Conservation (phyloP, 345 rosid genomes). For the Aegle marmelos region DNA sequence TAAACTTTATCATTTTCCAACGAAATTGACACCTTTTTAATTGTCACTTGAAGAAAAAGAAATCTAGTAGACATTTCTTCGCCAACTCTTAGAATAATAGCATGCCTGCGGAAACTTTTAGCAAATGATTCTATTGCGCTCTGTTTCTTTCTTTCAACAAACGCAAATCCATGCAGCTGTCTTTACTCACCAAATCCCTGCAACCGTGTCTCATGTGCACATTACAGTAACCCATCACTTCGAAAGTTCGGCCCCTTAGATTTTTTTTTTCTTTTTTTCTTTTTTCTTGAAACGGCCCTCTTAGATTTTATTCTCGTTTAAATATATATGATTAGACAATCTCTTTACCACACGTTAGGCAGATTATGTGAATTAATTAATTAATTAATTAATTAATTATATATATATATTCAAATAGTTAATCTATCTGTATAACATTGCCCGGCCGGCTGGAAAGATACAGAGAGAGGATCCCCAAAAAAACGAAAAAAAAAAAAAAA, state of each 20-base stretch:
- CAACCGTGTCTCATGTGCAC: slow-evolving; percentile 16
- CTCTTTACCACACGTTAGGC: neutral
- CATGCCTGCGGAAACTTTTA: neutral
- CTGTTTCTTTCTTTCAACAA: neutral
- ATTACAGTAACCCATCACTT: neutral
- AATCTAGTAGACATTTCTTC: neutral
- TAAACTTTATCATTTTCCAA: neutral
- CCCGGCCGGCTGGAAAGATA: neutral
- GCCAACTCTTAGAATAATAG: neutral
- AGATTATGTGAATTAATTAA: neutral
- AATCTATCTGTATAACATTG: neutral
- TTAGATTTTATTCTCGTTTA: neutral
- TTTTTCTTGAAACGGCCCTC: neutral
- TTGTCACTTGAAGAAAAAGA: slow-evolving; percentile 8
- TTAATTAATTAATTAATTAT: neutral
- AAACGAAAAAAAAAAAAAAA: neutral
- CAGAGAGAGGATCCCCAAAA: neutral
- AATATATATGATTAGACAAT: neutral
- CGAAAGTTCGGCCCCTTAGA: neutral
- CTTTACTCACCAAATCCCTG: slow-evolving; percentile 16
- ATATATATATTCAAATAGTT: too few species aligned
- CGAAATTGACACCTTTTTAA: neutral
- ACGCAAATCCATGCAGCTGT: slow-evolving; percentile 13
- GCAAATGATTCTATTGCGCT: neutral
- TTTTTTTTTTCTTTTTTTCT: neutral